Base-by-base conservation (phyloP, 2,329 filamentous ascomycete genomes). In the Dactylellina haptotyla region DNA sequence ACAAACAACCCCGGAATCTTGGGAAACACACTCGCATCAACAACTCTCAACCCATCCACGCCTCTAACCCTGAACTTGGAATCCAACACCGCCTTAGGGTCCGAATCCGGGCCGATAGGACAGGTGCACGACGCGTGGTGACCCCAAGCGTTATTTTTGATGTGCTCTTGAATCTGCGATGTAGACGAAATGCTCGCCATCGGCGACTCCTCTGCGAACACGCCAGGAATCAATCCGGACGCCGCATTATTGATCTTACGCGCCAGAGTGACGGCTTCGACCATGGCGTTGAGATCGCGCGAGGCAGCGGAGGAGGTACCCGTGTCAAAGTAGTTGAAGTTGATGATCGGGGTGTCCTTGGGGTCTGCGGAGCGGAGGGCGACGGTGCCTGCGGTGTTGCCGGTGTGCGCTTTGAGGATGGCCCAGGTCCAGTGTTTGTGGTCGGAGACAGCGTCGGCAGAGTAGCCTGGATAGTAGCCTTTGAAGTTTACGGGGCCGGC, bases 311-410 rank as follows among this genome's bases (percentile, higher is more conserved):
- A 81, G 67, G 80, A 81, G 41, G 79, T 80, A 18, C 85, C 85
- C 0, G 82, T 81, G 50, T 84, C 83, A 80, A 86, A 88, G 79
- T 84, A 89, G 79, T 87, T 86, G 81, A 88, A 90, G 54, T 82
- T 82, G 75, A 91, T 89, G 4, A 85, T 79, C 0, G 90, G 89
- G 2, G 83, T 81, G 61, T 90, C 88, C 0, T 86, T 85, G 0
- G 89, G 89, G 77, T 91, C 85, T 0, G 84, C 80, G 0, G 86
- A 88, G 14, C 82, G 82, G 3, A 92, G 84, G 2, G 80, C 84
- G 2, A 92, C 88, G 0, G 84, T 85, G 6, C 90, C 90, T 4
- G 84, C 85, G 0, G 8, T 66, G 39, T 91, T 90, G 58, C 86
- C 85, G 0, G 88, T 84, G 77, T 89, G 88, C 0, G 85, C 84